These are phyloP conservation scores for Podaxis sp. DNA, from an alignment of 768 basidiomycete genomes.

Conservation along the genomic window DNA sequence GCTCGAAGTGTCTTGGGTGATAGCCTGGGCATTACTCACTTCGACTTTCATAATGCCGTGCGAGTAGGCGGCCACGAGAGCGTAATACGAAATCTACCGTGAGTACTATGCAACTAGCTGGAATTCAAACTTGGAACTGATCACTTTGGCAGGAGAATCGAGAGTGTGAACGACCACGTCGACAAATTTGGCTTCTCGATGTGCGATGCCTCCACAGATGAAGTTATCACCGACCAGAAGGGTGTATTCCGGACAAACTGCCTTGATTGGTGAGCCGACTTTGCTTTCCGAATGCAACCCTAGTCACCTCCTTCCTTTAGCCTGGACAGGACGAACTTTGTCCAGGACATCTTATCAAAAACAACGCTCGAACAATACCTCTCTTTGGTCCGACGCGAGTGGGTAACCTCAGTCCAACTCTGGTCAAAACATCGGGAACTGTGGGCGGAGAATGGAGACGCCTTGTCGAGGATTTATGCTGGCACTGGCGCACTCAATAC, in stretches of 20 bases:
- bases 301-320: constrained; percentile 38
- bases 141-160: constrained; percentile 48
- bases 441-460: constrained; percentile 98
- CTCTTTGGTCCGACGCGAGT: constrained; percentile 72
- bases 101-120: constrained; percentile 14
- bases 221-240: constrained; percentile 83
- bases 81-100: constrained; percentile 74
- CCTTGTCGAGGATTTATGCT: constrained; percentile 90
- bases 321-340: constrained; percentile 95
- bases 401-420: constrained; percentile 64
- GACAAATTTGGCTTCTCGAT: constrained; percentile 88
- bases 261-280: constrained; percentile 75
- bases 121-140: constrained; percentile 3
- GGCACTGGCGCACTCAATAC: constrained; percentile 94
- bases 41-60: constrained; percentile 91
- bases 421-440: constrained; percentile 91
- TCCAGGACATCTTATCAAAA: constrained; percentile 91
- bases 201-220: constrained; percentile 63
- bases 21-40: constrained; percentile 78
- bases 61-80: constrained; percentile 84
- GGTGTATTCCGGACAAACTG: constrained; percentile 96
- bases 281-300: not conserved
- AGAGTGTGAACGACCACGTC: constrained; percentile 57
- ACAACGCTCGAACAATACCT: constrained; percentile 83
- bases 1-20: constrained; percentile 64